Percentiles rank a stretch among this genome's conserved stretches.
phyloP scores from a whole-genome alignment of 257 asterid genomes.

The Mitragyna speciosa region DNA sequence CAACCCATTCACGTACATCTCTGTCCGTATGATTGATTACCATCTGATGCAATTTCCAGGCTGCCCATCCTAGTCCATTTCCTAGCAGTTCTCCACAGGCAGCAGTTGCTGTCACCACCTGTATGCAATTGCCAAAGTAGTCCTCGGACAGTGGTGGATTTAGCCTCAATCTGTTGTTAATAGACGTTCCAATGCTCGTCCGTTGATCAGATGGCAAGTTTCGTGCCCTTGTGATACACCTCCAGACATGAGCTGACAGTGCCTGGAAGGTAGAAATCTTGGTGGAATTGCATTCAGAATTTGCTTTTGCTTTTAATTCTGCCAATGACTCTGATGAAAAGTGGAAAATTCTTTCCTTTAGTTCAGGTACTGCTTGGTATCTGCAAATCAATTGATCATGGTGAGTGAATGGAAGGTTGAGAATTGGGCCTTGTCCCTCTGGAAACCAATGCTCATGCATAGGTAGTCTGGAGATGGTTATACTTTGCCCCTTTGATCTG shows the following conservation, averaged over 20 bases:
- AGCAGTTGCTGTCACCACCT: neutral
- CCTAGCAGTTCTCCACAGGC: neutral
- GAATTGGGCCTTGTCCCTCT: neutral
- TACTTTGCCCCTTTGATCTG: too few species aligned
- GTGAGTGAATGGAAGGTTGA: too few species aligned
- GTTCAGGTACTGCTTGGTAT: constrained; percentile 1
- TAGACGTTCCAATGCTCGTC: neutral
- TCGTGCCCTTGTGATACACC: constrained; percentile 19
- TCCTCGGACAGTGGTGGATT: constrained; percentile 31
- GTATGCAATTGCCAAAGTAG: constrained; percentile 41
- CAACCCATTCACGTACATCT: constrained; percentile 2
- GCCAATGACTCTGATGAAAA: constrained; percentile 34
- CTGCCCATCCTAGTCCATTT: constrained; percentile 18
- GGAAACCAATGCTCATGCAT: constrained; percentile 35
- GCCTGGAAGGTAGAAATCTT: constrained; percentile 51
- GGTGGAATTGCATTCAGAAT: constrained; percentile 37
- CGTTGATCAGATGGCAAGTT: neutral
- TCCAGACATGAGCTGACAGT: constrained; percentile 40
- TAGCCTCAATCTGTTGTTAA: constrained; percentile 39
- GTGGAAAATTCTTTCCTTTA: constrained; percentile 39
- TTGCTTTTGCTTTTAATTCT: constrained; percentile 17
- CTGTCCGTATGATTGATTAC: constrained; percentile 7
- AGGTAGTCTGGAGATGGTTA: constrained; percentile 27
- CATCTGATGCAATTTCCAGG: constrained; percentile 11
- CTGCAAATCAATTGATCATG: neutral